A percentile compares a stretch with the other conserved stretches of the same genome.
phyloP scores from a whole-genome alignment of 78 protist genomes.

The Dictyostelium capitatum region DNA sequence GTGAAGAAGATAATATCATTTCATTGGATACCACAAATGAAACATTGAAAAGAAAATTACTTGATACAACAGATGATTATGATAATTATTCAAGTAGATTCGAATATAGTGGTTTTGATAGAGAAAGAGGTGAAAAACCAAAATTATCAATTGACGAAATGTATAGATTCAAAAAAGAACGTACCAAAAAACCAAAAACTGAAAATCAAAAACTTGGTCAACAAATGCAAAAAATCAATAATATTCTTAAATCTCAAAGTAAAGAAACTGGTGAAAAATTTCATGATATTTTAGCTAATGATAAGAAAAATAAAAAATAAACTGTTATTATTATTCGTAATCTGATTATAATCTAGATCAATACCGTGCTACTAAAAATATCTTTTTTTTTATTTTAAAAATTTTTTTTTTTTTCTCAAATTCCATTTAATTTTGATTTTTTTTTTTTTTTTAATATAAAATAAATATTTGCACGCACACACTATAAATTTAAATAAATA shows the following conservation, averaged over 20 bases:
- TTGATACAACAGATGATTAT: slow-evolving; percentile 2
- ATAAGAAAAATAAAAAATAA: slow-evolving; percentile 16
- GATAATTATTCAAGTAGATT: no score
- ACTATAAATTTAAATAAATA: no score
- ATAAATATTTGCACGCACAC: background rate
- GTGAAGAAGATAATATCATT: background rate
- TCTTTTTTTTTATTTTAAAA: background rate
- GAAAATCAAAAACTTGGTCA: background rate
- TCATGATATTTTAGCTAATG: background rate
- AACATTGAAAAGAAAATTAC: slow-evolving; percentile 18
- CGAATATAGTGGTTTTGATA: slow-evolving; percentile 18
- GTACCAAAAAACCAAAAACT: background rate
- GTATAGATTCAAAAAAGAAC: slow-evolving; percentile 17
- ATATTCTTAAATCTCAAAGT: slow-evolving; percentile 25
- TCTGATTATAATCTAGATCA: no score
- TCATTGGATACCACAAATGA: slow-evolving; percentile 11
- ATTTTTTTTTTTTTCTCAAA: no score
- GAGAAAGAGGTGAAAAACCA: slow-evolving; percentile 65
- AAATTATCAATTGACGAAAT: background rate
- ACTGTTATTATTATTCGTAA: no score
- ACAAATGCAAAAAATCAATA: slow-evolving; percentile 29
- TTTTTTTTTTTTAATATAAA: no score
- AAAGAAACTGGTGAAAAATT: slow-evolving; percentile 25
- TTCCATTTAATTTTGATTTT: no score
- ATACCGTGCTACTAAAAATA: no score